Percentiles rank a stretch among this genome's conserved stretches.
These are phyloP conservation scores for Rhizopus arrhizus DNA, from an alignment of 371 early-diverging fungal genomes.

Conservation along the genomic window DNA sequence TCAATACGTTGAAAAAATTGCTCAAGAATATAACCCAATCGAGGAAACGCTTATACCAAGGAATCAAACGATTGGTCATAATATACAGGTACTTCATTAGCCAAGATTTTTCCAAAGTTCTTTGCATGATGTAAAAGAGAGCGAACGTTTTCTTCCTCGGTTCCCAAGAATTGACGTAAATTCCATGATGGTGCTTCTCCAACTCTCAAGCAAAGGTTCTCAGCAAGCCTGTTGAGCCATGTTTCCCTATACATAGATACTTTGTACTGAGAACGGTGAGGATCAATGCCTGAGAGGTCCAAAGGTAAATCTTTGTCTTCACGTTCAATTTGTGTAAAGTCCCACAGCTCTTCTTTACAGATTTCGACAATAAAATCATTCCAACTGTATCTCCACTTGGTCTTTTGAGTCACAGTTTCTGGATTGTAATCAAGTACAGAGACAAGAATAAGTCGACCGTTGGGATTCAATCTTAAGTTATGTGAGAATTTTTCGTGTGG, in stretches of 20 bases:
- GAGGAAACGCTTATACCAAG: constrained; percentile 10
- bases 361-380: constrained; percentile 42
- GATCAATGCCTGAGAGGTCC: constrained; percentile 25
- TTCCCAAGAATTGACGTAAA: constrained; percentile 32
- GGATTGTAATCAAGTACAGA: constrained; percentile 32
- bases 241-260: constrained; percentile 38
- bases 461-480: constrained; percentile 16
- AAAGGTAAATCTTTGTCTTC: constrained; percentile 32
- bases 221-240: constrained; percentile 44
- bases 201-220: constrained; percentile 37
- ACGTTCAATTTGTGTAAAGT: constrained; percentile 23
- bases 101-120: constrained; percentile 28
- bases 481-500: constrained; percentile 48
- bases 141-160: constrained; percentile 27
- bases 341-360: constrained; percentile 47
- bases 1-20: background rate
- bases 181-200: constrained; percentile 53
- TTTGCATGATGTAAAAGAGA: constrained; percentile 30
- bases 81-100: constrained; percentile 32
- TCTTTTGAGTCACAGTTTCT: constrained; percentile 35
- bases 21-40: background rate
- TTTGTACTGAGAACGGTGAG: constrained; percentile 35
- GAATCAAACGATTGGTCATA: constrained; percentile 20
- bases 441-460: constrained; percentile 29
- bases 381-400: constrained; percentile 44